phyloP scores from a whole-genome alignment of 768 basidiomycete species.

The Clitopilus hobsonii region DNA sequence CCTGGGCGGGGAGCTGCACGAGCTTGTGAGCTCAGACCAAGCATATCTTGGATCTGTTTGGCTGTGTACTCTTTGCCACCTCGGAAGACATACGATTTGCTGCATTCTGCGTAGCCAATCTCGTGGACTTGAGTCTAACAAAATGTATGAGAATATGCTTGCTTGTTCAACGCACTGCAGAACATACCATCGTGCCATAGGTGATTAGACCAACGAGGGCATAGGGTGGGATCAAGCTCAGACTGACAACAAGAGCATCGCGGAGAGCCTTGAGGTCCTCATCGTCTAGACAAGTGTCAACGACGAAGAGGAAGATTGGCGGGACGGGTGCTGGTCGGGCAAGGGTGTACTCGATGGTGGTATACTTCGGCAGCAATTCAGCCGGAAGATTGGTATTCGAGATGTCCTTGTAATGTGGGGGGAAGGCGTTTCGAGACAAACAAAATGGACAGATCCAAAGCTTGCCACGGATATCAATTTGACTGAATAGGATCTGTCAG shows the following conservation, averaged over 20 bases:
- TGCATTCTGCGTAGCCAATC: conserved; percentile 93
- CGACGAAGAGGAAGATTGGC: conserved; percentile 94
- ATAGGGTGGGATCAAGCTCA: conserved; percentile 89
- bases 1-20: conserved; percentile 86
- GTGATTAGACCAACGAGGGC: conserved; percentile 96
- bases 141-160: neutral
- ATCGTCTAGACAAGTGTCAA: conserved; percentile 94
- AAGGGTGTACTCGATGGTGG: conserved; percentile 99
- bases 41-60: conserved; percentile 99
- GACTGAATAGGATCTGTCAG: conserved; percentile 44
- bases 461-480: conserved; percentile 97
- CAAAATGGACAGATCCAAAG: conserved; percentile 99
- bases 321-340: conserved; percentile 87
- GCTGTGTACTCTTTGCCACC: conserved; percentile 94
- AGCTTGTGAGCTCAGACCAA: conserved; percentile 74
- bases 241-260: conserved; percentile 90
- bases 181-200: conserved; percentile 89
- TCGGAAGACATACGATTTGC: conserved; percentile 98
- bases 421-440: conserved; percentile 93
- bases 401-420: conserved; percentile 98
- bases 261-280: conserved; percentile 94
- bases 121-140: conserved; percentile 96
- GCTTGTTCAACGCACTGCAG: neutral
- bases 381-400: conserved; percentile 95
- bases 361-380: conserved; percentile 95